phyloP scores from a whole-genome alignment of 352 stramenopile genomes.

The Blastocystis sp. region DNA sequence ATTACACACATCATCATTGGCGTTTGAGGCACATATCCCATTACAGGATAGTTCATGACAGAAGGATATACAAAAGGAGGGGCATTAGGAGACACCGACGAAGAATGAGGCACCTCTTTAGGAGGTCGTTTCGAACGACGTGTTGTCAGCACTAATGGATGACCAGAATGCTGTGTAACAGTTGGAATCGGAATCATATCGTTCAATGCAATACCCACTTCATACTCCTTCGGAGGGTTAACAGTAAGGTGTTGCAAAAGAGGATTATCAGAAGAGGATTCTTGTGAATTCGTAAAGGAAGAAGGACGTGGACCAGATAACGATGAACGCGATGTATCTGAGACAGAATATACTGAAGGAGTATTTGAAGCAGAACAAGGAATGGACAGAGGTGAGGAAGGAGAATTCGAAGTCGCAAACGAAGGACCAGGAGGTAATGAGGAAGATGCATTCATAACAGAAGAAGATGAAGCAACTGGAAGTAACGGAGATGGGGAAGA shows the following conservation, averaged over 20 bases:
- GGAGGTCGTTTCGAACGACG: background rate
- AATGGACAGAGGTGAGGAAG: background rate
- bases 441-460: background rate
- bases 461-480: background rate
- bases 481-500: background rate
- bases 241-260: background rate
- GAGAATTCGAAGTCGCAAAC: background rate
- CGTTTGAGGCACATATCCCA: background rate
- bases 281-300: background rate
- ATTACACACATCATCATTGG: background rate
- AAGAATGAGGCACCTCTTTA: background rate
- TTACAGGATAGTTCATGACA: background rate
- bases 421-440: background rate
- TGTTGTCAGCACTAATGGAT: background rate
- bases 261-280: background rate
- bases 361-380: background rate
- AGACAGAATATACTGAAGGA: background rate
- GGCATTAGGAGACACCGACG: background rate
- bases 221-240: background rate
- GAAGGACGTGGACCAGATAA: no score
- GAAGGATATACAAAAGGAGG: background rate
- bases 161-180: background rate
- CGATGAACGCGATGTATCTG: background rate
- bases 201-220: background rate
- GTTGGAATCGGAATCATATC: background rate